These are phyloP conservation scores for Nymphaea colorata DNA, from an alignment of 164 flowering plant species.

Conservation along the genomic window DNA sequence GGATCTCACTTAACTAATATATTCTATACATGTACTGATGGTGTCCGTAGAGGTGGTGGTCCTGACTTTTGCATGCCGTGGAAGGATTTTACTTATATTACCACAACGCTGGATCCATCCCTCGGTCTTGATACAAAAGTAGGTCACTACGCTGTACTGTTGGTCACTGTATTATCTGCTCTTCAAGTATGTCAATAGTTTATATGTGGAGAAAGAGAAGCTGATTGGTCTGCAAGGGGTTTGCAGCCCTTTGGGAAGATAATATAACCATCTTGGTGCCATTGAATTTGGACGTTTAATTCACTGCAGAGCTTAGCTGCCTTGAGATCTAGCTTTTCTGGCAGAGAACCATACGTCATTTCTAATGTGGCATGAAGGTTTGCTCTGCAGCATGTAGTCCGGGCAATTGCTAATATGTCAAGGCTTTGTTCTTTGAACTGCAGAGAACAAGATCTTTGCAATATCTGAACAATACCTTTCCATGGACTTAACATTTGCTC, in stretches of 20 bases:
- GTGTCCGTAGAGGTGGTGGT: too few relatives aligned
- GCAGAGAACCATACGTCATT: conserved; percentile 52
- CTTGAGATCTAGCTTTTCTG: conserved; percentile 60
- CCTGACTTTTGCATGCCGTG: too few relatives aligned
- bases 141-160: too few relatives aligned
- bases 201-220: conserved; percentile 14
- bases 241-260: conserved; percentile 79
- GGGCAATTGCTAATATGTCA: conserved; percentile 72
- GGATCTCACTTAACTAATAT: too few relatives aligned
- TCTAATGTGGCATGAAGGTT: conserved; percentile 50
- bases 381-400: conserved; percentile 64
- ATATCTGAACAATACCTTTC: conserved; percentile 59
- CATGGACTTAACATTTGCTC: conserved; percentile 23
- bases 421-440: conserved; percentile 56
- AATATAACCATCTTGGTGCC: conserved; percentile 78
- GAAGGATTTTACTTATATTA: too few relatives aligned
- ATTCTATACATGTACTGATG: too few relatives aligned
- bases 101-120: too few relatives aligned
- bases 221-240: conserved; percentile 7
- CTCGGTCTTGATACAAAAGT: too few relatives aligned
- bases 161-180: conserved; percentile 1
- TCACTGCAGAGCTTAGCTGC: conserved; percentile 96
- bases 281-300: conserved; percentile 45
- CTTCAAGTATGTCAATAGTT: too few relatives aligned
- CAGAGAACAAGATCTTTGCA: conserved; percentile 55